Evolutionary conservation across 805 yeast species (phyloP).

Genomic region (Cyberlindnera saturnus): DNA sequence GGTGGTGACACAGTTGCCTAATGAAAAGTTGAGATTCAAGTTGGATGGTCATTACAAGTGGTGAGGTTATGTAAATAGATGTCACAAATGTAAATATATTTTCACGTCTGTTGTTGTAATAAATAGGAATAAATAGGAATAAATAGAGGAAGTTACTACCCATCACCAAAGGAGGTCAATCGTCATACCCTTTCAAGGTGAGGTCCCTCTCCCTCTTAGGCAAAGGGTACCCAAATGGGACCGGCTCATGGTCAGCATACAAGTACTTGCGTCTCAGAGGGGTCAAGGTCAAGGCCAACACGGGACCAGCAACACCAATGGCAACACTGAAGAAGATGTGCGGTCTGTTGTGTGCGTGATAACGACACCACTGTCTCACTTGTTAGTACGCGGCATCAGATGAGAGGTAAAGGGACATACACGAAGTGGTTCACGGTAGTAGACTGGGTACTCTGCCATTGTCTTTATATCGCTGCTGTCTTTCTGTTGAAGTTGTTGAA

Average conservation of each 20-base stretch:
- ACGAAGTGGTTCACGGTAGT: slow-evolving; percentile 56
- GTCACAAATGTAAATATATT: slow-evolving; percentile 5
- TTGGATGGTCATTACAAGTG: slow-evolving; percentile 51
- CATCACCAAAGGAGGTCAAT: slow-evolving; percentile 20
- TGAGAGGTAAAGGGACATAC: slow-evolving; percentile 35
- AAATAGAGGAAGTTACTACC: slow-evolving; percentile 1
- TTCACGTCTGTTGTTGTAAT: not conserved
- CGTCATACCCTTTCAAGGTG: slow-evolving; percentile 49
- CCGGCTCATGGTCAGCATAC: slow-evolving; percentile 57
- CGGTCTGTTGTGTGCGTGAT: slow-evolving; percentile 71
- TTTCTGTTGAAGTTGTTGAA: not conserved
- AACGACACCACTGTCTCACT: slow-evolving; percentile 54
- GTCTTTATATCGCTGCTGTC: not conserved
- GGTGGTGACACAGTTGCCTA: slow-evolving; percentile 45
- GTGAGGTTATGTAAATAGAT: slow-evolving; percentile 26
- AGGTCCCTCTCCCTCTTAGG: slow-evolving; percentile 48
- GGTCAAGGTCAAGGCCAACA: slow-evolving; percentile 50
- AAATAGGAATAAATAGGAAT: slow-evolving; percentile 6
- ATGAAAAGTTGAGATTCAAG: slow-evolving; percentile 41
- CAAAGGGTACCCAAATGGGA: slow-evolving; percentile 49
- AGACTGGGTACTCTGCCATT: slow-evolving; percentile 37
- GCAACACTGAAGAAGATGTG: slow-evolving; percentile 61
- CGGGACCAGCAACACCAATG: slow-evolving; percentile 64
- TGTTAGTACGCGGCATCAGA: slow-evolving; percentile 1
- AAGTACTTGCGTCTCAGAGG: slow-evolving; percentile 66